Percentiles rank a stretch among this genome's conserved stretches.
Conservation (phyloP, 1,139 yeast genomes). For the Taiozyma onychis region DNA sequence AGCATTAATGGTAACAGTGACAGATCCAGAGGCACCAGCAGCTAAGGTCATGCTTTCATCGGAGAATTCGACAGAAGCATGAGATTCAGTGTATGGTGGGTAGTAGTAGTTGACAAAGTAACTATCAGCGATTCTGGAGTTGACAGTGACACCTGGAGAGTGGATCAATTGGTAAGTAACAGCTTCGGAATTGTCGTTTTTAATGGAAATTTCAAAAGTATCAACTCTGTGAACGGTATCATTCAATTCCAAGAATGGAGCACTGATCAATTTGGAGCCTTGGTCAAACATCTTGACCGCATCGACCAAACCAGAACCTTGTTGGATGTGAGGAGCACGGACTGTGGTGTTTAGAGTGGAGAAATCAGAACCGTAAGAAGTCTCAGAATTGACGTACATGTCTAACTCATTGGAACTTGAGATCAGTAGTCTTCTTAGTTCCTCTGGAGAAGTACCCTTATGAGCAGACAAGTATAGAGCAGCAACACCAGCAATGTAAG, state of each 20-base stretch:
- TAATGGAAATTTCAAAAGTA: constrained; percentile 8
- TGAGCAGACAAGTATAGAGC: constrained; percentile 6
- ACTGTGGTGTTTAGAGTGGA: constrained; percentile 1
- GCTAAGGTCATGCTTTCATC: constrained; percentile 3
- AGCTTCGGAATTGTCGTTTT: constrained; percentile 6
- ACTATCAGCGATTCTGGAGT: neutral
- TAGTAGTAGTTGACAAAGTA: neutral
- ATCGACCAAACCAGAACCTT: constrained; percentile 14
- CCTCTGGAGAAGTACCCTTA: constrained; percentile 5
- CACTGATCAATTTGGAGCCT: constrained; percentile 6
- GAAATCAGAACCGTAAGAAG: neutral
- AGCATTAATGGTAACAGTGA: constrained; percentile 7
- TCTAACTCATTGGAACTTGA: constrained; percentile 3
- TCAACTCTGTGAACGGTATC: constrained; percentile 10
- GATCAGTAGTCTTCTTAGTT: constrained; percentile 5
- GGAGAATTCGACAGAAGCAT: constrained; percentile 4
- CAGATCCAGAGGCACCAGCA: constrained; percentile 9
- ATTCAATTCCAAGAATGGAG: constrained; percentile 9
- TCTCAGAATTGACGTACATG: neutral
- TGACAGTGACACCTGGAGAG: constrained; percentile 3
- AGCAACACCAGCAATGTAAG: constrained; percentile 14
- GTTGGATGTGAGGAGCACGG: constrained; percentile 9
- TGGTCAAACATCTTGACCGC: constrained; percentile 9
- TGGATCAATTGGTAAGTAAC: constrained; percentile 9
- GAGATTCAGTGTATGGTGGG: constrained; percentile 3